Evolutionary conservation across 208 protist species (phyloP).

Genomic region (Angomonas desouzai): DNA sequence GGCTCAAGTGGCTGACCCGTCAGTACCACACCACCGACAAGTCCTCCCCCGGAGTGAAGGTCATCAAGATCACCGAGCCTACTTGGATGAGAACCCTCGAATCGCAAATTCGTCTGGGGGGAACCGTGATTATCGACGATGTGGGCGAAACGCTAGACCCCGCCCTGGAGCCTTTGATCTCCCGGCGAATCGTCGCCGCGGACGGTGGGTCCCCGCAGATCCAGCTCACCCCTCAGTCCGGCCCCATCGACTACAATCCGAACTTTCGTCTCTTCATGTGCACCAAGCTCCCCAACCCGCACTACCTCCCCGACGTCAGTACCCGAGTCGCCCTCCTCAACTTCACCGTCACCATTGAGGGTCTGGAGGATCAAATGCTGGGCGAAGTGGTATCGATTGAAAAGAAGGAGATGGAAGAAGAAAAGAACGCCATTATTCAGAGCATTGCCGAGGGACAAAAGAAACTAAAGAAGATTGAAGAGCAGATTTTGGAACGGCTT

Average conservation of each 20-base stretch:
- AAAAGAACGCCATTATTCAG: constrained; percentile 93
- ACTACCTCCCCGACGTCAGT: constrained; percentile 95
- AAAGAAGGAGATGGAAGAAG: constrained; percentile 90
- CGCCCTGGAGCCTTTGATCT: constrained; percentile 91
- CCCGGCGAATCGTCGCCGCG: constrained; percentile 76
- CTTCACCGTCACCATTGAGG: constrained; percentile 96
- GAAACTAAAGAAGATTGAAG: constrained; percentile 91
- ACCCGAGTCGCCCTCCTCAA: constrained; percentile 96
- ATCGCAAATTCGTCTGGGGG: constrained; percentile 91
- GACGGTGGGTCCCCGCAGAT: constrained; percentile 81
- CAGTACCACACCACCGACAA: constrained; percentile 44
- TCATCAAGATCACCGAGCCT: constrained; percentile 86
- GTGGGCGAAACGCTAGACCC: constrained; percentile 94
- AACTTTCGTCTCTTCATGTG: constrained; percentile 94
- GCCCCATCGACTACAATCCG: constrained; percentile 88
- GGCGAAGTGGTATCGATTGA: constrained; percentile 93
- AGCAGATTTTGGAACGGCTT: constrained; percentile 89
- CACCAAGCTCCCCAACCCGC: constrained; percentile 95
- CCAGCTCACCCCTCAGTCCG: constrained; percentile 82
- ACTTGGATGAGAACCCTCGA: constrained; percentile 92
- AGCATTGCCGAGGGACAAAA: constrained; percentile 90
- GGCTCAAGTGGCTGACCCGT: constrained; percentile 91
- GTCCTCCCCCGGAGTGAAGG: constrained; percentile 44
- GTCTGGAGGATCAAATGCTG: constrained; percentile 95
- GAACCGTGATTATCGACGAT: constrained; percentile 92